Evolutionary conservation across 257 asterid genomes (phyloP).

Genomic region (Lantana camara): DNA sequence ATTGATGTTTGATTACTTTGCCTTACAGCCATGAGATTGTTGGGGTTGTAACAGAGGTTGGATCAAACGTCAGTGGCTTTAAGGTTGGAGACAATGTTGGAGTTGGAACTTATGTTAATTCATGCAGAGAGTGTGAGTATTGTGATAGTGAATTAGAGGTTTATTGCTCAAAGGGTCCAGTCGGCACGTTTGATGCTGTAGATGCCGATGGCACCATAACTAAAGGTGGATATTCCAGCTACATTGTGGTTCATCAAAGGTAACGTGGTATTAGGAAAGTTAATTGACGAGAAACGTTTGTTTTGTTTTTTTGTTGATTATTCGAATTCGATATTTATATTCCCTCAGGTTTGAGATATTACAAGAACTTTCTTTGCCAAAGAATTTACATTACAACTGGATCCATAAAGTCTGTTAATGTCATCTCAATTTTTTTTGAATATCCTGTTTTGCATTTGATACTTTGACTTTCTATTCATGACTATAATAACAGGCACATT

Average conservation of each 20-base stretch:
- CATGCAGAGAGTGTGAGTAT: constrained; percentile 89
- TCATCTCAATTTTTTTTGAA: no score
- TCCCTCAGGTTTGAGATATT: no score
- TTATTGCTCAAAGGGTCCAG: constrained; percentile 69
- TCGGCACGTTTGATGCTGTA: constrained; percentile 63
- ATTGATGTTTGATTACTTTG: constrained; percentile 3
- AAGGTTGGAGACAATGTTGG: constrained; percentile 84
- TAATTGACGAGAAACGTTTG: no score
- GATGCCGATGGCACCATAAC: constrained; percentile 88
- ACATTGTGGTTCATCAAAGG: constrained; percentile 80
- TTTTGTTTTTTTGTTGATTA: no score
- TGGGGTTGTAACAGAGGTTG: constrained; percentile 72
- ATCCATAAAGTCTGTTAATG: no score
- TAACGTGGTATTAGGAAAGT: constrained; percentile 21
- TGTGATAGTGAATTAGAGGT: constrained; percentile 59
- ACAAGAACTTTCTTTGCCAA: no score
- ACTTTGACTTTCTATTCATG: no score
- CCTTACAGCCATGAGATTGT: constrained; percentile 78
- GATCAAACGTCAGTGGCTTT: constrained; percentile 56
- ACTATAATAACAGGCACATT: no score
- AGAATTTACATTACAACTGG: no score
- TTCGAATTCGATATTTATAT: no score
- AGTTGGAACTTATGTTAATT: constrained; percentile 88
- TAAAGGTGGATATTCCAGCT: constrained; percentile 86
- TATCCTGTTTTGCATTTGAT: no score